Evolutionary conservation across 2,329 filamentous ascomycete species (phyloP).

Genomic region (Ophiostoma sp.): DNA sequence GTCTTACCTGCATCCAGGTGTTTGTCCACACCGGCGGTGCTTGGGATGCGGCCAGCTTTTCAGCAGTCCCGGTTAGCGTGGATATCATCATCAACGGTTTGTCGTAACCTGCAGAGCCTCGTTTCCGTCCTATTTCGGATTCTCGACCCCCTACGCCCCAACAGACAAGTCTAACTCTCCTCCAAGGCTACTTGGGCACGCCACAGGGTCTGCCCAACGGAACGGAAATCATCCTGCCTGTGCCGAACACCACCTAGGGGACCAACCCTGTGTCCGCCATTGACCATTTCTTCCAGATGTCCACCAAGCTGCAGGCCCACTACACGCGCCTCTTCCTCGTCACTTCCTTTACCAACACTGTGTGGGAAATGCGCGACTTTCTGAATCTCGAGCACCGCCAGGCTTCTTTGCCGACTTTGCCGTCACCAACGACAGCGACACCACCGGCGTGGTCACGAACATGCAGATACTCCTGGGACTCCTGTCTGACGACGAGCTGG

Average conservation of each 20-base stretch:
- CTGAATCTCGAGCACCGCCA: not conserved
- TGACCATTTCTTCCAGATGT: constrained; percentile 25
- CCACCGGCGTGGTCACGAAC: not conserved
- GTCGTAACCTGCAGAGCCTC: not conserved
- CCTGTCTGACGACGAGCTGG: not conserved
- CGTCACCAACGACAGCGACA: not conserved
- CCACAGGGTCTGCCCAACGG: constrained; percentile 24
- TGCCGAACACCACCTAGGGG: constrained; percentile 22
- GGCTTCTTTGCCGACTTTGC: not conserved
- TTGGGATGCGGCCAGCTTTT: constrained; percentile 22
- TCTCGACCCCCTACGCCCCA: too few species aligned
- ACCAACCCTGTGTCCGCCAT: constrained; percentile 21
- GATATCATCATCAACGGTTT: constrained; percentile 28
- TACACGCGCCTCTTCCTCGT: constrained; percentile 16
- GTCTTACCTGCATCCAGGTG: constrained; percentile 26
- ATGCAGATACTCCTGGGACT: not conserved
- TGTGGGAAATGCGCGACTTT: not conserved
- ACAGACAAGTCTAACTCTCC: not conserved
- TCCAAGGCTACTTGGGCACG: constrained; percentile 26
- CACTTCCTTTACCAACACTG: not conserved
- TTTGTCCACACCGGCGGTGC: constrained; percentile 27
- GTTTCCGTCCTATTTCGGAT: not conserved
- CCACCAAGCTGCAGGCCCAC: constrained; percentile 26
- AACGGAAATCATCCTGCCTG: constrained; percentile 25
- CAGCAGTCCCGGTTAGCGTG: constrained; percentile 18